phyloP scores from a whole-genome alignment of 495 filamentous ascomycete species.

The Penicillium subrubescens region DNA sequence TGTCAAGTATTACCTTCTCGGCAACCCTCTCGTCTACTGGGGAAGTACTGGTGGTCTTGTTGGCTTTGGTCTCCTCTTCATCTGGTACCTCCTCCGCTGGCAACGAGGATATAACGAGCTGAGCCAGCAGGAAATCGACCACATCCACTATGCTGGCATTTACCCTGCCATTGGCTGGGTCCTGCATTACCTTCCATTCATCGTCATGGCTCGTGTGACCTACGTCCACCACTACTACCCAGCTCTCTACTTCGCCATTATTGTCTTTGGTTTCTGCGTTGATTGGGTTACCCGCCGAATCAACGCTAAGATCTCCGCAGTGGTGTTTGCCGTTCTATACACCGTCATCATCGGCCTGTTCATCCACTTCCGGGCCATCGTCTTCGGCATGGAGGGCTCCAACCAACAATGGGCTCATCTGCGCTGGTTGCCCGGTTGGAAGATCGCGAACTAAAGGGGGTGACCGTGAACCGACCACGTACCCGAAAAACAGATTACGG shows the following conservation, averaged over 20 bases:
- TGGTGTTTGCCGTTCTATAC: slow-evolving; percentile 72
- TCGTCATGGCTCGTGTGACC: slow-evolving; percentile 96
- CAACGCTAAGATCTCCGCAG: slow-evolving; percentile 58
- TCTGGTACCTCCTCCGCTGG: slow-evolving; percentile 93
- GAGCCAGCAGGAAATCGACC: slow-evolving; percentile 75
- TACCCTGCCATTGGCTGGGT: slow-evolving; percentile 95
- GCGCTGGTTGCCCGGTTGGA: slow-evolving; percentile 78
- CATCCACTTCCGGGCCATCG: slow-evolving; percentile 88
- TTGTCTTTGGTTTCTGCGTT: slow-evolving; percentile 82
- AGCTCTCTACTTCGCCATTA: slow-evolving; percentile 96
- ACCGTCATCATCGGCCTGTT: slow-evolving; percentile 74
- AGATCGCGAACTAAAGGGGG: slow-evolving; percentile 46
- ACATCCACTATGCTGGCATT: slow-evolving; percentile 89
- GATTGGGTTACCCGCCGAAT: slow-evolving; percentile 77
- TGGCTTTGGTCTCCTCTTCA: slow-evolving; percentile 67
- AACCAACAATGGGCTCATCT: slow-evolving; percentile 85
- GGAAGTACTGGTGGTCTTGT: slow-evolving; percentile 78
- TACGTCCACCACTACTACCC: slow-evolving; percentile 99
- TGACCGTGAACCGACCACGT: neutral
- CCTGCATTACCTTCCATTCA: slow-evolving; percentile 92
- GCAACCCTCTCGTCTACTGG: slow-evolving; percentile 97
- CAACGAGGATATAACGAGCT: slow-evolving; percentile 92
- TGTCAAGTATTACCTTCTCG: slow-evolving; percentile 97
- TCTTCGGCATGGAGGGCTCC: slow-evolving; percentile 89
- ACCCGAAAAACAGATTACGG: neutral